Conservation (phyloP, 768 basidiomycete species). For the Boletus bicolor region DNA sequence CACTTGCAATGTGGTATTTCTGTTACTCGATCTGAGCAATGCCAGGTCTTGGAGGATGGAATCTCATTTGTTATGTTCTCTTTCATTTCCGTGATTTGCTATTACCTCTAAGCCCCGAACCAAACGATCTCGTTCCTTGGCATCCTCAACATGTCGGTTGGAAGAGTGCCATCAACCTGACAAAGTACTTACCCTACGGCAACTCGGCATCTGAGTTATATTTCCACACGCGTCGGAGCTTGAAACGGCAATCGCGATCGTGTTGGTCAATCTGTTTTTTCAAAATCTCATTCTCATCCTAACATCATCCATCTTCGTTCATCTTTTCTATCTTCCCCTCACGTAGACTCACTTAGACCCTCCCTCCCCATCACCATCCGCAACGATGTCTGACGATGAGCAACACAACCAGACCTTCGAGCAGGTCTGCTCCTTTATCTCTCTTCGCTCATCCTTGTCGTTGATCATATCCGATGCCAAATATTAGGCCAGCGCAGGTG, state of each 20-base stretch:
- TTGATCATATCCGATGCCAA: slow-evolving; percentile 19
- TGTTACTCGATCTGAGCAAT: not conserved
- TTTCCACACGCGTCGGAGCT: slow-evolving; percentile 37
- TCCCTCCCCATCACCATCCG: slow-evolving; percentile 11
- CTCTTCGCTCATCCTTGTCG: slow-evolving; percentile 3
- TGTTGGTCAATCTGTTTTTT: slow-evolving; percentile 9
- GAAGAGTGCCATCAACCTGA: not conserved
- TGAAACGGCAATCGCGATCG: slow-evolving; percentile 35
- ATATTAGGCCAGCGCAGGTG: slow-evolving; percentile 63
- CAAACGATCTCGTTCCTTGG: not conserved
- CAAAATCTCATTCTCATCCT: slow-evolving; percentile 23
- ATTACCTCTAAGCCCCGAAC: not conserved
- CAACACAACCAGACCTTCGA: slow-evolving; percentile 90
- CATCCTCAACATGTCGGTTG: not conserved
- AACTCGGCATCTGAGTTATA: slow-evolving; percentile 13
- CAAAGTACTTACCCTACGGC: slow-evolving; percentile 2
- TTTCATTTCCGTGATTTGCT: not conserved
- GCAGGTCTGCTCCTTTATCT: slow-evolving; percentile 45
- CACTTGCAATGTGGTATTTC: not conserved
- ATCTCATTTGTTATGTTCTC: not conserved
- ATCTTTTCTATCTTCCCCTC: slow-evolving; percentile 22
- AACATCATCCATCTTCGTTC: slow-evolving; percentile 23
- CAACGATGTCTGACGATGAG: slow-evolving; percentile 87
- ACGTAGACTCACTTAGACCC: slow-evolving; percentile 24
- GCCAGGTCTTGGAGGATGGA: not conserved